Conservation (phyloP, 345 rosid species). For the Leavenworthia alabamica region DNA sequence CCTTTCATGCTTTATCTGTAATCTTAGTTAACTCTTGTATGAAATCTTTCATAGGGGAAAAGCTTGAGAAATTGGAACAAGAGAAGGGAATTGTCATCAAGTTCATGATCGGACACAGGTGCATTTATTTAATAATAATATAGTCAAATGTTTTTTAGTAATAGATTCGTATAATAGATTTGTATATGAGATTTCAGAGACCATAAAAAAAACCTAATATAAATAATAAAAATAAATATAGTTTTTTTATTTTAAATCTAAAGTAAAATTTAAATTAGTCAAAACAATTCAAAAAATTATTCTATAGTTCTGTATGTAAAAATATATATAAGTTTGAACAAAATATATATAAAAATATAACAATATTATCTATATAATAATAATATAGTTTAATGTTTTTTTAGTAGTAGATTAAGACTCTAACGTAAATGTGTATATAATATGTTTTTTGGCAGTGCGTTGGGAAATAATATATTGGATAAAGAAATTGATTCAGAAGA, state of each 20-base stretch:
- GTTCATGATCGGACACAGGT: constrained; percentile 99
- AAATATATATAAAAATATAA: too few relatives aligned
- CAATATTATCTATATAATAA: too few relatives aligned
- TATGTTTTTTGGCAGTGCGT: constrained; percentile 48
- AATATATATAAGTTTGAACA: too few relatives aligned
- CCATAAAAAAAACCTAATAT: too few relatives aligned
- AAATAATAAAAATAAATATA: too few relatives aligned
- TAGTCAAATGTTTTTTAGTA: background rate
- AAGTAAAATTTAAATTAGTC: too few relatives aligned
- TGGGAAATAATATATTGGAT: constrained; percentile 72
- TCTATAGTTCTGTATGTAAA: too few relatives aligned
- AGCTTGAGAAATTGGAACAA: constrained; percentile 67
- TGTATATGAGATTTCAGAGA: too few relatives aligned
- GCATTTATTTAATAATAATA: background rate
- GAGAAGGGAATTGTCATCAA: constrained; percentile 86
- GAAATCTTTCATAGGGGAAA: constrained; percentile 44
- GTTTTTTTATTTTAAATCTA: too few relatives aligned
- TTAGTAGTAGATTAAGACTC: background rate
- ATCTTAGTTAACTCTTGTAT: background rate
- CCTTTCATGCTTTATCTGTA: background rate
- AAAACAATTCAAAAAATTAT: too few relatives aligned
- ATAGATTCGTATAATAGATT: too few relatives aligned
- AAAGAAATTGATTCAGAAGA: constrained; percentile 93
- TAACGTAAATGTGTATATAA: constrained; percentile 13
- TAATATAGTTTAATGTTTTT: background rate